A percentile compares a stretch with the other conserved stretches of the same genome.
Evolutionary conservation across 768 basidiomycete species (phyloP).

Genomic region (Mycena amicta): DNA sequence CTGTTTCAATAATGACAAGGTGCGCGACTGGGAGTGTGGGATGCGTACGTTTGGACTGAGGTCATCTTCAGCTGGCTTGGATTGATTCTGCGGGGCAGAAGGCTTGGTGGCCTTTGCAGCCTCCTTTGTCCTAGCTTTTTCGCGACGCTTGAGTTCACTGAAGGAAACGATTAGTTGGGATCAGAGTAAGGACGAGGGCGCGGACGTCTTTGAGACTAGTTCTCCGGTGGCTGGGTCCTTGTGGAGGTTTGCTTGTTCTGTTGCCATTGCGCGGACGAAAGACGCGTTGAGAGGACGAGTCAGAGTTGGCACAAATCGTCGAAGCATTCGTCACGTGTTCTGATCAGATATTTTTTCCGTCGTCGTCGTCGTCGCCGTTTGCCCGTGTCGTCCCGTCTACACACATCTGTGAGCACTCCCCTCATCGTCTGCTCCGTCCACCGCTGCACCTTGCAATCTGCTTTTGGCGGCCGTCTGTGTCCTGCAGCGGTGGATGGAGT

Average conservation of each 20-base stretch:
- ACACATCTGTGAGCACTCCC: not conserved
- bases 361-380: too few species aligned
- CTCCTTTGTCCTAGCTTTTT: slow-evolving; percentile 86
- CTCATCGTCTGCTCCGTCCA: not conserved
- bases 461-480: not conserved
- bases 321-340: not conserved
- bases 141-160: slow-evolving; percentile 93
- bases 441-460: not conserved
- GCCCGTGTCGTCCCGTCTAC: too few species aligned
- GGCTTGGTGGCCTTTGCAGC: slow-evolving; percentile 69
- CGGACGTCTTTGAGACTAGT: slow-evolving; percentile 94
- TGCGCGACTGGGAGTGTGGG: not conserved
- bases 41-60: slow-evolving; percentile 85
- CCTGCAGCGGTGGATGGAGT: not conserved
- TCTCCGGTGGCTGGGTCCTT: slow-evolving; percentile 92
- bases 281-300: slow-evolving; percentile 11
- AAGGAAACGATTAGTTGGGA: slow-evolving; percentile 11
- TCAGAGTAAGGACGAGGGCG: slow-evolving; percentile 24
- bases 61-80: slow-evolving; percentile 70
- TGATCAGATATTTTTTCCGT: not conserved
- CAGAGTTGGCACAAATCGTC: not conserved
- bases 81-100: slow-evolving; percentile 42
- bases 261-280: slow-evolving; percentile 41
- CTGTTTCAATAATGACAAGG: slow-evolving; percentile 41
- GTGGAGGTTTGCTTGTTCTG: slow-evolving; percentile 48